Percentiles rank a stretch among this genome's conserved stretches.
These are phyloP conservation scores for Jamesozyma jinghongensis DNA, from an alignment of 805 yeast species.

Conservation along the genomic window DNA sequence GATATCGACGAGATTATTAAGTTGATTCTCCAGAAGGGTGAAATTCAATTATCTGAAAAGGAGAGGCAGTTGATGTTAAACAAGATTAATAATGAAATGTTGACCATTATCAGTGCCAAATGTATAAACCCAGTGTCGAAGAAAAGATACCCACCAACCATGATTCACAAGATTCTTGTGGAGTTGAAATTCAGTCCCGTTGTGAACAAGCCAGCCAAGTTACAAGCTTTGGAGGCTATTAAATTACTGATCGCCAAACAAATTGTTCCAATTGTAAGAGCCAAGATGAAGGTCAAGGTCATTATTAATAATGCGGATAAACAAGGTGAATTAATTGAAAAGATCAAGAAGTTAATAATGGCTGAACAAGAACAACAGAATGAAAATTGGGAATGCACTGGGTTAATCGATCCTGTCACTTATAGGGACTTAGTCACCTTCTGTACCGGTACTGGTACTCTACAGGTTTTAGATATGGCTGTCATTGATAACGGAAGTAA, in stretches of 20 bases:
- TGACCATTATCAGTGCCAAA: constrained; percentile 76
- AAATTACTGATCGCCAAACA: constrained; percentile 67
- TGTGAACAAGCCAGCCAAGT: constrained; percentile 66
- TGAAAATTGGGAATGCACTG: constrained; percentile 45
- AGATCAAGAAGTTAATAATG: constrained; percentile 35
- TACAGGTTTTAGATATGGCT: constrained; percentile 85
- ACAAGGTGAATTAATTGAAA: constrained; percentile 32
- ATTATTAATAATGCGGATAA: constrained; percentile 41
- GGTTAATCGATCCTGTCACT: constrained; percentile 77
- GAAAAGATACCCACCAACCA: constrained; percentile 88
- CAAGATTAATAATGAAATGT: constrained; percentile 71
- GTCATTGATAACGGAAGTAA: constrained; percentile 41
- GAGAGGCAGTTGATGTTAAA: constrained; percentile 71
- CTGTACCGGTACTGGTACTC: constrained; percentile 48
- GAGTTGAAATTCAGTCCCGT: constrained; percentile 73
- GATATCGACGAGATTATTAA: constrained; percentile 65
- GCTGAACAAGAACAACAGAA: constrained; percentile 19
- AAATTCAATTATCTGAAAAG: constrained; percentile 87
- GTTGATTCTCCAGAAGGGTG: constrained; percentile 84
- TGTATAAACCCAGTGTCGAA: constrained; percentile 85
- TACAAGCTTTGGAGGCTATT: constrained; percentile 88
- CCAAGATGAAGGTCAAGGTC: constrained; percentile 82
- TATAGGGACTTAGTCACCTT: constrained; percentile 62
- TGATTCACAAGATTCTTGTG: constrained; percentile 78
- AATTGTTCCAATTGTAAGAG: constrained; percentile 86